Evolutionary conservation across 2,329 filamentous ascomycete genomes (phyloP), one percentile per base, ranked within the genome.

Genomic region (Botrytis sinoallii): DNA sequence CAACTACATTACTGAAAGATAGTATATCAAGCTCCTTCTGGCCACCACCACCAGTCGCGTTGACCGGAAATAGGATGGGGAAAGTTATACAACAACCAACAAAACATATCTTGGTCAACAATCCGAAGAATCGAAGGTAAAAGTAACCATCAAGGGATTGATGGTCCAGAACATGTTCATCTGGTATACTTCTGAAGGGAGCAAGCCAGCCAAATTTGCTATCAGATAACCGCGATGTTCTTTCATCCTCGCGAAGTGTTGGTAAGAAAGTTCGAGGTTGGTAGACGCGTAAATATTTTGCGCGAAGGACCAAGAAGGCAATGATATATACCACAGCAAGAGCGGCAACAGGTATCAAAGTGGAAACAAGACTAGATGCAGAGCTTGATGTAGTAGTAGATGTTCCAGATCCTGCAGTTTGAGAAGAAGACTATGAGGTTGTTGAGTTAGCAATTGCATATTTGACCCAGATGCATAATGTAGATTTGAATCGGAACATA

Each of bases 131-230:
- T 48, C 95, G 93, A 38, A 98, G 86, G 81, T 97, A 94, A 71
- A 98, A 90, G 82, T 95, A 98, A 52, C 92, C 92, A 81, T 98
- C 95, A 75, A 98, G 88, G 0, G 94, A 96, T 81, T 95, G 93
- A 84, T 97, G 94, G 78, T 95, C 92, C 40, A 98, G 88, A 32
- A 95, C 89, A 80, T 93, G 93, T 71, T 91, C 90, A 81, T 98
- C 95, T 1, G 87, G 52, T 18, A 57, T 57, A 57, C 86, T 42
- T 88, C 86, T 91, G 83, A 93, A 92, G 18, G 86, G 84, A 25
- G 83, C 83, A 70, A 94, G 81, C 92, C 92, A 94, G 77, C 90
- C 87, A 77, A 92, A 84, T 63, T 89, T 81, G 65, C 90, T 90
- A 42, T 82, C 84, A 12, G 90, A 88, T 0, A 91, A 84, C 4